Base-by-base conservation (phyloP, 352 stramenopile species). In the Phytophthora parvispora region DNA sequence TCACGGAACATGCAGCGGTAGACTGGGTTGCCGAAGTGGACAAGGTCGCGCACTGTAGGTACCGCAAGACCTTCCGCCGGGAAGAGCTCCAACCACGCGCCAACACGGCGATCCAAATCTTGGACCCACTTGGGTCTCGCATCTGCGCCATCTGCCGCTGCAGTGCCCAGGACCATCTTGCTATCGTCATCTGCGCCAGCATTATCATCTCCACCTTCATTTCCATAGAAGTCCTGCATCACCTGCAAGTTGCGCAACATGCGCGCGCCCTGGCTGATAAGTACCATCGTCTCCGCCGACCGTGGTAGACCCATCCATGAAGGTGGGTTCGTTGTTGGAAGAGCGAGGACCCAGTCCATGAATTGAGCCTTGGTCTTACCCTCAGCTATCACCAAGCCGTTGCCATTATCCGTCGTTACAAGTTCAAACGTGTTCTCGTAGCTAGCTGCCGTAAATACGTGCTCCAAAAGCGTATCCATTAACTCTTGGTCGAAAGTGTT, bases 401-500 rank as follows among this genome's bases (percentile, higher is more conserved):
- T 78, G 18, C 77, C 78, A 40, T 81, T 75, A 25, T 67, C 75
- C 45, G 69, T 58, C 12, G 67, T 72, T 22, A 94, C 87, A 27
- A 95, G 78, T 54, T 82, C 67, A 59, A 93, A 96, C 5, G 82
- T 91, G 56, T 86, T 90, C 70, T 99, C 88, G 72, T 99, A 99
- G 62, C 89, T 96, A 42, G 98, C 78, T 5, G 94, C 88, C 7
- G 94, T 97, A 78, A 99, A 99, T 12, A 99, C 77, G 16, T 82
- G 84, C 48, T 94, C 86, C 16, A 99, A 82, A 56, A 99, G 80
- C 49, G 90, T 93, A 50, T 99, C 94, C 59, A 99, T 87, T 32
- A 99, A 78, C 59, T 94, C 72, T 72, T 99, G 97, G 69, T 99
- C 98, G 42, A 98, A 98, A 57, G 90, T 84, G 72, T 99, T 98